A percentile compares a stretch with the other conserved stretches of the same genome.
phyloP scores from a whole-genome alignment of 306 rosid species.

The Argentina anserina region DNA sequence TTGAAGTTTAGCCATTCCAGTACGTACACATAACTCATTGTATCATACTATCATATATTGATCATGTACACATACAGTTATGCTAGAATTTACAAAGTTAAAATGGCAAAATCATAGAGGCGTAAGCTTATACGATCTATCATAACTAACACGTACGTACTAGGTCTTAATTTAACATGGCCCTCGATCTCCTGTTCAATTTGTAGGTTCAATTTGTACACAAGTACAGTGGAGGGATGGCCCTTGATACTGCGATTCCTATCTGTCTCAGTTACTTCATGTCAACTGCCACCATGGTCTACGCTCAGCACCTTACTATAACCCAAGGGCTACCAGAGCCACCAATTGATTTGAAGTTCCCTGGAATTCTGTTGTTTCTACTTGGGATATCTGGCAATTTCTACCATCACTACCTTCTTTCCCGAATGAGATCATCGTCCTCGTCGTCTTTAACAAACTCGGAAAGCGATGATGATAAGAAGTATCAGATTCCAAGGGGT shows the following conservation, averaged over 20 bases:
- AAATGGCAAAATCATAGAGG: not conserved
- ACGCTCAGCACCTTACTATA: slow-evolving; percentile 53
- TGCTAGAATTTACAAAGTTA: not conserved
- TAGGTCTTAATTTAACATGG: not conserved
- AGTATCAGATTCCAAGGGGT: slow-evolving; percentile 75
- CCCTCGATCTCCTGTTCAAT: not conserved
- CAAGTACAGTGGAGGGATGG: slow-evolving; percentile 65
- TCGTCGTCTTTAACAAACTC: not conserved
- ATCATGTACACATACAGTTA: too few species aligned
- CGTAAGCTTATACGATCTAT: too few species aligned
- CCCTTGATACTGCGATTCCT: slow-evolving; percentile 37
- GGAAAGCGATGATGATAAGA: slow-evolving; percentile 24
- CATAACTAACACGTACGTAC: too few species aligned
- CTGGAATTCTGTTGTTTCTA: slow-evolving; percentile 50
- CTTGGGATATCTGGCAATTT: slow-evolving; percentile 70
- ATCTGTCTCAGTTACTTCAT: slow-evolving; percentile 52
- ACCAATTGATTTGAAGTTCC: slow-evolving; percentile 37
- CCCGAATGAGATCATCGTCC: slow-evolving; percentile 42
- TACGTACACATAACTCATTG: too few species aligned
- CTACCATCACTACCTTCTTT: slow-evolving; percentile 71
- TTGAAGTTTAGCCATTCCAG: too few species aligned
- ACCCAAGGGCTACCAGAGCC: slow-evolving; percentile 50
- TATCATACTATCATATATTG: too few species aligned
- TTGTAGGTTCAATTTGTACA: slow-evolving; percentile 66
- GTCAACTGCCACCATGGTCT: slow-evolving; percentile 43